Evolutionary conservation across 495 filamentous ascomycete genomes (phyloP), one percentile per base, ranked within the genome.

Genomic region (Alectoria sarmentosa): DNA sequence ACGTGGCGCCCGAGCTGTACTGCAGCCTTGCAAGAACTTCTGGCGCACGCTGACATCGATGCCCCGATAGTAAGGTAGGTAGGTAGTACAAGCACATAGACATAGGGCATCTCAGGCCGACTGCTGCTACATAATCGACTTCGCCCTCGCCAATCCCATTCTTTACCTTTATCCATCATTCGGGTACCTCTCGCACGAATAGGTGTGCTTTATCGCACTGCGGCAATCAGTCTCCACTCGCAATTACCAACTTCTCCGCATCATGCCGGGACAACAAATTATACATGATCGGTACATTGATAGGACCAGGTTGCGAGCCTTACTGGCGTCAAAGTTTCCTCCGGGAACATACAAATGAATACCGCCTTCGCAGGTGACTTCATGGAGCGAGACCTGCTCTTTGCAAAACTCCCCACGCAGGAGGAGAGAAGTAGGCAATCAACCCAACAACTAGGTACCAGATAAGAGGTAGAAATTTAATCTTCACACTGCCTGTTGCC

Each of bases 401-500:
- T 55, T 34, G 28, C 52, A 55, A 10, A 55, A 55, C 0, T 21
- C 30, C 17, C 52, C 52, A 55, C 4, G 17, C 26, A 34, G 28
- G 7, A 55, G 52, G 52, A 32, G 30, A 55, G 30, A 9, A 34
- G 30, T 55, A 55, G 17, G 52, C 13, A 34, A 55, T 36, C 13
- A 55, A 46, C 1, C 59, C 59, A 61, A 23, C 23, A 48, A 32
- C 19, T 8, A n/a, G 39, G 26, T 61, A 61, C 32, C 46, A 34
- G 38, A 61, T 21, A 21, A 61, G 59, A 19, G 59, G 59, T 39
- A 42, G 34, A 14, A 14, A 34, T 19, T 61, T 6, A 2, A 46
- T 61, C 39, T 61, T 61, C 14, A 61, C 59, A 8, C 6, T 48
- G 38, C 59, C 59, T 32, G 38, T 61, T 32, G 59, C 37, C 38